Evolutionary conservation across 2,329 filamentous ascomycete species (phyloP), one percentile per base, ranked within the genome.

Genomic region (Aspergillus bombycis): DNA sequence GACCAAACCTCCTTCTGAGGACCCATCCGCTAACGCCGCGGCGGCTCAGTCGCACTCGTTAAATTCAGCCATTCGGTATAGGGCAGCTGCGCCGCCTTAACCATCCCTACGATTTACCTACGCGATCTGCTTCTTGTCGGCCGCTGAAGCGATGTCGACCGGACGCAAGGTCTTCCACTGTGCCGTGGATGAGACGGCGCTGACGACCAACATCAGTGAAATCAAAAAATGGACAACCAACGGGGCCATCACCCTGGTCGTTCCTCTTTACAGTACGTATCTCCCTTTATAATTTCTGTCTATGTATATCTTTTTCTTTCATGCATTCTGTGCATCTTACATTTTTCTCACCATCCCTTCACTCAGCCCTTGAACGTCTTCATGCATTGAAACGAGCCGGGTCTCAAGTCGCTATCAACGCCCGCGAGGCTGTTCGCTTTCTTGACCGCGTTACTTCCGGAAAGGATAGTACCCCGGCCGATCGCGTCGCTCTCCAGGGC

Each of bases 141-240:
- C 62, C 67, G 46, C 53, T 52, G 61, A 68, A 64, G 67, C 62
- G 69, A 80, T 80, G 79, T 76, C 78, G 67, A 70, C 77, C 62
- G 77, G 72, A 69, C 78, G 78, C 68, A 83, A 81, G 71, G 76
- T 80, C 67, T 81, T 84, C 67, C 80, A 83, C 72, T 84, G 83
- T 75, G 81, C 84, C 65, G 81, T 83, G 66, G 83, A 85, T 71
- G 83, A 84, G 68, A 84, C 82, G 57, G 82, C 81, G 55, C 72
- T 85, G 61, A 82, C 81, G 54, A 81, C 82, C 58, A 84, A 82
- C 64, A 82, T 85, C 66, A 81, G 80, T 62, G 82, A 84, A 70
- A 81, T 85, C 64, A 84, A 84, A 72, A 78, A 78, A 72, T 84
- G 82, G 81, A 81, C 82, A 57, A 77, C 79, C 30, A 79, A 82